These are phyloP conservation scores for Cucumis melo DNA, from an alignment of 306 rosid species.

Conservation along the genomic window DNA sequence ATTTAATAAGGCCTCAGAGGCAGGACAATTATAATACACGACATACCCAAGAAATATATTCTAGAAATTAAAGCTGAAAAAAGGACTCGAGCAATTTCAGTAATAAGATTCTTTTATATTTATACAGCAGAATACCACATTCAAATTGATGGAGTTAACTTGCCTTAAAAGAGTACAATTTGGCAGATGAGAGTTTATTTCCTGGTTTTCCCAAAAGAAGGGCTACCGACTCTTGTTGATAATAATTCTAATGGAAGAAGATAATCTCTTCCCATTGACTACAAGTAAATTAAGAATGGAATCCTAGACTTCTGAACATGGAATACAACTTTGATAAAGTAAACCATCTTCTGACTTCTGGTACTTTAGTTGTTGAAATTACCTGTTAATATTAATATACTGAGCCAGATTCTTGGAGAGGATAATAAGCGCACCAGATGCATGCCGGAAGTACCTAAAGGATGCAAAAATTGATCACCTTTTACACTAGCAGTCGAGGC, in stretches of 20 bases:
- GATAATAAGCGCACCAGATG: conserved; percentile 59
- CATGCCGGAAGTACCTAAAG: conserved; percentile 93
- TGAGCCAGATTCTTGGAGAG: conserved; percentile 84
- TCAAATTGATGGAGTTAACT: not conserved
- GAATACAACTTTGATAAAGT: not conserved
- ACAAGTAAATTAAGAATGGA: not conserved
- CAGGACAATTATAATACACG: not conserved
- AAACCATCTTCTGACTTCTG: not conserved
- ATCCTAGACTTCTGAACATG: not conserved
- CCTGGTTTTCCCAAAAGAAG: not conserved
- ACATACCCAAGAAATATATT: not conserved
- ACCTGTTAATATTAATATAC: conserved; percentile 89
- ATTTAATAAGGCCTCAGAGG: not conserved
- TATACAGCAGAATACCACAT: not conserved
- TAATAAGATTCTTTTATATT: not conserved
- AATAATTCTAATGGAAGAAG: not conserved
- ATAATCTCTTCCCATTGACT: not conserved
- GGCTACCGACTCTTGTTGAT: not conserved
- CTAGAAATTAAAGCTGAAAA: not conserved
- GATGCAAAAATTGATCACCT: conserved; percentile 7
- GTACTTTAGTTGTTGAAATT: conserved; percentile 15
- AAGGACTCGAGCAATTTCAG: not conserved
- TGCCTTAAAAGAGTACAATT: not conserved
- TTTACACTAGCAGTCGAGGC: not conserved
- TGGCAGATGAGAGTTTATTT: not conserved